These are phyloP conservation scores for Exophiala xenobiotica DNA, from an alignment of 2,329 filamentous ascomycete species.

Conservation along the genomic window DNA sequence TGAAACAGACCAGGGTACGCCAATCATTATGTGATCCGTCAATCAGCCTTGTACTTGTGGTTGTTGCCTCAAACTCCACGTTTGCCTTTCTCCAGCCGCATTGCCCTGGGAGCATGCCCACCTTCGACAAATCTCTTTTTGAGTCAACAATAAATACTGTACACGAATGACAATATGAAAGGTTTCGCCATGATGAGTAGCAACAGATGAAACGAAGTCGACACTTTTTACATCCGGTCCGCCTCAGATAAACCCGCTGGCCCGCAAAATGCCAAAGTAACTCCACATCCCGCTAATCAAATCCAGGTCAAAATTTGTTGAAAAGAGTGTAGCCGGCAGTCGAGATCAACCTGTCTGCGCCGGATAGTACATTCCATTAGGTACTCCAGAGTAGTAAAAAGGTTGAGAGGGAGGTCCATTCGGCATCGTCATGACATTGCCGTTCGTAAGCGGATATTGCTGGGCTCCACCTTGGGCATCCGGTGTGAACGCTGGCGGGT, in stretches of 20 bases:
- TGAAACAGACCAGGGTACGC: not conserved
- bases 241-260: conserved; percentile 14
- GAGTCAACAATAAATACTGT: conserved; percentile 22
- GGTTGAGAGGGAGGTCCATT: conserved; percentile 71
- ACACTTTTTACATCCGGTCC: conserved; percentile 4
- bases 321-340: not conserved
- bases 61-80: not conserved
- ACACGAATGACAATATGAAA: conserved; percentile 23
- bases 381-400: conserved; percentile 57
- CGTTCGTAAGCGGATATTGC: conserved; percentile 54
- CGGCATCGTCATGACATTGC: conserved; percentile 67
- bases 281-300: conserved; percentile 22
- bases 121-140: conserved; percentile 6
- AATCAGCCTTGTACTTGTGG: conserved; percentile 1
- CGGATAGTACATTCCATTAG: conserved; percentile 51
- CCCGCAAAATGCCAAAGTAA: conserved; percentile 13
- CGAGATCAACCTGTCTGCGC: conserved; percentile 18
- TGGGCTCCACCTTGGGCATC: conserved; percentile 37
- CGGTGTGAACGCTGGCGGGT: conserved; percentile 56
- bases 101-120: conserved; percentile 6
- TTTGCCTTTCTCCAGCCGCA: not conserved
- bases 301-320: conserved; percentile 10
- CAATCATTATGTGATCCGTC: conserved; percentile 1
- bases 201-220: conserved; percentile 6
- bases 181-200: conserved; percentile 16